Evolutionary conservation across 2,329 filamentous ascomycete genomes (phyloP).

Genomic region (Epichloe typhina): DNA sequence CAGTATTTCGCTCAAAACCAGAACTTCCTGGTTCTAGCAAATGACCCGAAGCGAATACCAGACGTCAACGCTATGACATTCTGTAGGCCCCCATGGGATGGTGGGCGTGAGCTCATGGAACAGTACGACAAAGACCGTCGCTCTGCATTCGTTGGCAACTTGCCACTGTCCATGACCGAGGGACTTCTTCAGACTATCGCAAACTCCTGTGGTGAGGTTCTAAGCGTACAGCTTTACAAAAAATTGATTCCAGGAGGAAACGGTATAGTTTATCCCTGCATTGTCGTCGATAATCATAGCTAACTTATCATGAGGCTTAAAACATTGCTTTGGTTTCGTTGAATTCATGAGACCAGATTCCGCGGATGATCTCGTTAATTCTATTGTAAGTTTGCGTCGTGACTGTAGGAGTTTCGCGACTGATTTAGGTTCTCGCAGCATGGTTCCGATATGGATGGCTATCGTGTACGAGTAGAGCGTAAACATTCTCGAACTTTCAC

Average conservation of each 20-base stretch:
- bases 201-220: conserved; percentile 24
- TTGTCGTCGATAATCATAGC: background rate
- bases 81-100: background rate
- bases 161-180: conserved; percentile 26
- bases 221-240: conserved; percentile 14
- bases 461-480: conserved; percentile 24
- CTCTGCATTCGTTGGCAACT: conserved; percentile 34
- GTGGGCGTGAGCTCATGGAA: conserved; percentile 12
- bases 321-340: conserved; percentile 22
- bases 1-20: conserved; percentile 6
- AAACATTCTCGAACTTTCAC: conserved; percentile 17
- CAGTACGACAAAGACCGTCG: conserved; percentile 30
- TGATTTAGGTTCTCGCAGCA: conserved; percentile 16
- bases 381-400: conserved; percentile 19
- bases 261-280: background rate
- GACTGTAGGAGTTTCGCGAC: background rate
- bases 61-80: background rate
- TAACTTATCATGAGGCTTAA: conserved; percentile 10
- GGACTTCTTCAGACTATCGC: conserved; percentile 24
- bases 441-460: conserved; percentile 17
- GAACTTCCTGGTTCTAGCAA: conserved; percentile 15
- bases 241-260: conserved; percentile 10
- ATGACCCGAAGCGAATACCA: conserved; percentile 9
- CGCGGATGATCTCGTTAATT: conserved; percentile 22
- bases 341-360: conserved; percentile 25